phyloP scores from a whole-genome alignment of 352 stramenopile genomes.

The Thalassiosira ordinaria region DNA sequence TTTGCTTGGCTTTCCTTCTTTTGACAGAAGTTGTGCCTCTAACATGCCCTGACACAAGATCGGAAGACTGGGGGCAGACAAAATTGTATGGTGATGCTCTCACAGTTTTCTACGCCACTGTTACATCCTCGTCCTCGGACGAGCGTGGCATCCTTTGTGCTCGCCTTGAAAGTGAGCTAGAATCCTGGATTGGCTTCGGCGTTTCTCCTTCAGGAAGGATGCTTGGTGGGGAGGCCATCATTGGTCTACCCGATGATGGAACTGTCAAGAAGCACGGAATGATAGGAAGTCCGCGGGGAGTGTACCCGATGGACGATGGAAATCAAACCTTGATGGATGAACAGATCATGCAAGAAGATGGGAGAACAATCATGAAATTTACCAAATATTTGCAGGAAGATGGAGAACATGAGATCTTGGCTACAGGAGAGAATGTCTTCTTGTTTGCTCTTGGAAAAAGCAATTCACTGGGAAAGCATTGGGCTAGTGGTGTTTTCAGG shows the following conservation, averaged over 20 bases:
- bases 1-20: too few species aligned
- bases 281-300: neutral
- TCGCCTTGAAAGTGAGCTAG: slow-evolving; percentile 23
- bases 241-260: slow-evolving; percentile 28
- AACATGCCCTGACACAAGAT: slow-evolving; percentile 1
- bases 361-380: slow-evolving; percentile 20
- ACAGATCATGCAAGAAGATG: slow-evolving; percentile 5
- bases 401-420: slow-evolving; percentile 12
- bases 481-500: neutral
- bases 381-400: slow-evolving; percentile 1
- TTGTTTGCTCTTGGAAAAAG: neutral
- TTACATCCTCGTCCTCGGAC: neutral
- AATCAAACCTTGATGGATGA: slow-evolving; percentile 36
- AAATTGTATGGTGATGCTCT: neutral
- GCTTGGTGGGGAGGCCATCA: slow-evolving; percentile 14
- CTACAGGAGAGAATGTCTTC: neutral
- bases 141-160: slow-evolving; percentile 27
- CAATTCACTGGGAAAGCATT: slow-evolving; percentile 4
- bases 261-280: slow-evolving; percentile 37
- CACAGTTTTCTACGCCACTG: slow-evolving; percentile 10
- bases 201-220: slow-evolving; percentile 31
- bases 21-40: too few species aligned
- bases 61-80: neutral
- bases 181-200: slow-evolving; percentile 34
- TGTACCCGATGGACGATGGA: slow-evolving; percentile 8